phyloP scores from a whole-genome alignment of 139 green algal species.

The Auxenochlorella pyrenoidosa region DNA sequence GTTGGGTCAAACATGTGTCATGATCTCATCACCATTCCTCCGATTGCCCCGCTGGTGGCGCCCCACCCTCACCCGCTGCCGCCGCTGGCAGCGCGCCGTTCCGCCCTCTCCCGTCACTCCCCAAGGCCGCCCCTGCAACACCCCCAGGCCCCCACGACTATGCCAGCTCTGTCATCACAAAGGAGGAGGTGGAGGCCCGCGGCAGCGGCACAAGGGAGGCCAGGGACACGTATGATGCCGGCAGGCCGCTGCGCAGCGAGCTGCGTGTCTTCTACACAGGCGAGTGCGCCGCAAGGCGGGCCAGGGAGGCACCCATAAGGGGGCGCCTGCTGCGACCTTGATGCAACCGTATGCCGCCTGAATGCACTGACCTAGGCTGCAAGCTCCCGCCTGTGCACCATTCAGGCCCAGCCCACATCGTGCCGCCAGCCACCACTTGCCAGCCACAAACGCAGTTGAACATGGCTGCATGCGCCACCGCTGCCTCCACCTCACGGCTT shows the following conservation, averaged over 20 bases:
- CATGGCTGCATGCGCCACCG: no score
- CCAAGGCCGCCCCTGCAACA: background rate
- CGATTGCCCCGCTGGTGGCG: no score
- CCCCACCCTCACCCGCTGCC: no score
- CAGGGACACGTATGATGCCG: constrained; percentile 46
- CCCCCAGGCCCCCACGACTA: background rate
- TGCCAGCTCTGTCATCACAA: constrained; percentile 36
- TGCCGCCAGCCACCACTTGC: background rate
- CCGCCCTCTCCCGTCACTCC: background rate
- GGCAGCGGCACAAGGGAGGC: constrained; percentile 50
- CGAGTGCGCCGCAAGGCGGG: background rate
- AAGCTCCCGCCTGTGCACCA: no score
- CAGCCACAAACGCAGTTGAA: no score
- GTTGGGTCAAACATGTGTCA: background rate
- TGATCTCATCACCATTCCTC: no score
- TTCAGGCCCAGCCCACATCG: background rate
- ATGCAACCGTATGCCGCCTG: background rate
- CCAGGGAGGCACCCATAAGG: no score
- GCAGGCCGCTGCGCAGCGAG: constrained; percentile 32
- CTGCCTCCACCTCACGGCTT: no score
- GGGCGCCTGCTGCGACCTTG: background rate
- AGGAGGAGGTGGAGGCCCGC: constrained; percentile 52
- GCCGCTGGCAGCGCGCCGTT: no score
- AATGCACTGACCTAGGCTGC: no score
- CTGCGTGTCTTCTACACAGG: constrained; percentile 62